A percentile compares a stretch with the other conserved stretches of the same genome.
Evolutionary conservation across 2,329 filamentous ascomycete genomes (phyloP).

Genomic region (Simplicillium aogashimaense): DNA sequence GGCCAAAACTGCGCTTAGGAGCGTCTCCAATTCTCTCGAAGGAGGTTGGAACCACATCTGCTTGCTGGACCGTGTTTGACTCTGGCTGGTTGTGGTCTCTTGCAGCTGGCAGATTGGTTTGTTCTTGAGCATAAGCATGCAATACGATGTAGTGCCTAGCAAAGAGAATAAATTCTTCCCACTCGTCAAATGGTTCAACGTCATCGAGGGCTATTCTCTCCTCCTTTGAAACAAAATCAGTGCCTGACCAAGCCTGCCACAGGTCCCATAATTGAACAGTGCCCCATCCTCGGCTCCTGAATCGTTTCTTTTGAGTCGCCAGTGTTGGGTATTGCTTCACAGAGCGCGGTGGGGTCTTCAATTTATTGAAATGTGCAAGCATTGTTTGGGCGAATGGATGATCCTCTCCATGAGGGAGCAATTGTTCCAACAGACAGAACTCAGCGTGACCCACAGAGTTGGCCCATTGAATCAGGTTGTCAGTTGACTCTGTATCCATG

Average conservation of each 20-base stretch:
- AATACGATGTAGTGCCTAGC: slow-evolving; percentile 77
- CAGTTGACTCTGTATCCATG: slow-evolving; percentile 66
- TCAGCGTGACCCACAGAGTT: slow-evolving; percentile 58
- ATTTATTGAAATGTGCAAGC: slow-evolving; percentile 72
- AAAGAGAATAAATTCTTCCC: slow-evolving; percentile 88
- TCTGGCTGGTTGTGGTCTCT: too few species aligned
- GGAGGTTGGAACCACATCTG: slow-evolving; percentile 4
- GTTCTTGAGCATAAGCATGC: slow-evolving; percentile 33
- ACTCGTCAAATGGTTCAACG: slow-evolving; percentile 85
- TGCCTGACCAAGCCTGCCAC: slow-evolving; percentile 74
- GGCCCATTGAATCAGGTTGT: slow-evolving; percentile 72
- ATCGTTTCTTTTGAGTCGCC: slow-evolving; percentile 58
- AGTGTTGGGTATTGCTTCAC: slow-evolving; percentile 60
- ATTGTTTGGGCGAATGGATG: slow-evolving; percentile 85
- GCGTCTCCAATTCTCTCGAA: slow-evolving; percentile 7
- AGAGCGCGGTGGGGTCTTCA: slow-evolving; percentile 69
- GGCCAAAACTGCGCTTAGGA: slow-evolving; percentile 49
- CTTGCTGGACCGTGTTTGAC: too few species aligned
- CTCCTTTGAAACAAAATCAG: slow-evolving; percentile 49
- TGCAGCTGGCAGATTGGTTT: background rate
- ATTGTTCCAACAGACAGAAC: slow-evolving; percentile 82
- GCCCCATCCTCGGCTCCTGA: slow-evolving; percentile 58
- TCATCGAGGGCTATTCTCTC: slow-evolving; percentile 55
- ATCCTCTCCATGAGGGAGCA: slow-evolving; percentile 64
- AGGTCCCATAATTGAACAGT: slow-evolving; percentile 55